These are phyloP conservation scores for Suhomyces sp. DNA, from an alignment of 805 yeast species.

Conservation along the genomic window DNA sequence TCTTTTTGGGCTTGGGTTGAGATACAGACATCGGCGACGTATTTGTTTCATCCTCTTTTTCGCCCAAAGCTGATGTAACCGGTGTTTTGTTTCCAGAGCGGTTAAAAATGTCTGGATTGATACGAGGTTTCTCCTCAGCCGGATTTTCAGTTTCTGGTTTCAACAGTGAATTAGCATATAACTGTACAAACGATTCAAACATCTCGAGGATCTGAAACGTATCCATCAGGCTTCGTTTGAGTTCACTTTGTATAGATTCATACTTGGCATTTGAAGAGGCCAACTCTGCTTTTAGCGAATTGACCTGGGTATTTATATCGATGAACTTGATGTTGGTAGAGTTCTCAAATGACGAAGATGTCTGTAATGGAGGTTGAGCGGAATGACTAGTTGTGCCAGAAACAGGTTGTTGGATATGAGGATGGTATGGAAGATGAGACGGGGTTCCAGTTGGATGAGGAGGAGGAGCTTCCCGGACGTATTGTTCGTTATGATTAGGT, in stretches of 20 bases:
- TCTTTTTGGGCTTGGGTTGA: slow-evolving; percentile 2
- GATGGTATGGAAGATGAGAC: neutral
- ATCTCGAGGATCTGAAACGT: slow-evolving; percentile 51
- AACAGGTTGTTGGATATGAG: neutral
- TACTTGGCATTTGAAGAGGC: slow-evolving; percentile 42
- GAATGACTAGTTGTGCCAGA: slow-evolving; percentile 1
- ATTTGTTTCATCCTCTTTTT: slow-evolving; percentile 10
- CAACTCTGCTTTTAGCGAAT: slow-evolving; percentile 41
- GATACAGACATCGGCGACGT: slow-evolving; percentile 15
- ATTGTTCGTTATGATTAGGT: neutral
- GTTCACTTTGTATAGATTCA: slow-evolving; percentile 47
- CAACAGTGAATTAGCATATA: neutral
- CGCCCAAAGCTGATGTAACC: slow-evolving; percentile 6
- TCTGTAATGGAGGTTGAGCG: slow-evolving; percentile 9
- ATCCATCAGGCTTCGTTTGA: slow-evolving; percentile 51
- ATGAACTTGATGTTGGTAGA: slow-evolving; percentile 22
- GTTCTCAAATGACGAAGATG: slow-evolving; percentile 16
- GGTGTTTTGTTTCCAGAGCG: slow-evolving; percentile 28
- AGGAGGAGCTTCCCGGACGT: slow-evolving; percentile 1
- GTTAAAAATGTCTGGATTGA: slow-evolving; percentile 10
- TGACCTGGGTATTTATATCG: slow-evolving; percentile 40
- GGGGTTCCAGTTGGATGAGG: slow-evolving; percentile 2
- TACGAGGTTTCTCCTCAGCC: slow-evolving; percentile 6
- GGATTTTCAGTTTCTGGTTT: slow-evolving; percentile 1
- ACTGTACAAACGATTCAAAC: slow-evolving; percentile 26